Base-by-base conservation (phyloP, 257 asterid species). In the Solanum phureja region DNA sequence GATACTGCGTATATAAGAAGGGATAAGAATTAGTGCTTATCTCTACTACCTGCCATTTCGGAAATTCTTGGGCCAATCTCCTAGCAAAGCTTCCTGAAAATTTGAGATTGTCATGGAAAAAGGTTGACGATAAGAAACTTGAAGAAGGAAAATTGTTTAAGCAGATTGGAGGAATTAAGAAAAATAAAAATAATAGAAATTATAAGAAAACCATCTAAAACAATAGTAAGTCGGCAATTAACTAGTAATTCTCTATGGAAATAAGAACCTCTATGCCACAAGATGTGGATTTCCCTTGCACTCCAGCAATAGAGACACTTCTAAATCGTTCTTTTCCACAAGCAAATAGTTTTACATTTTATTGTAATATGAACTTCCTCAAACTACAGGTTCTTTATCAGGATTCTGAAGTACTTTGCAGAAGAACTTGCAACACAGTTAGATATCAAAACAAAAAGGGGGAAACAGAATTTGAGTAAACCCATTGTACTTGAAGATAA, bases 21-120 rank as follows among this genome's bases (percentile, higher is more conserved):
- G 42, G 69, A 29, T 5, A 29, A 46, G 69, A 82, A 31, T 3
- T 49, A 49, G 33, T 31, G 31, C 12, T 49, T 29, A 82, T 82
- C 44, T 29, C 11, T 18, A 29, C 3, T 82, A 95, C 99, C 98
- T 97, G 99, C 99, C 99, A 97, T 86, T 94, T 95, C 44, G 99
- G 99, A 89, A 95, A 97, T 91, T 95, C 99, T 89, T 94, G 92
- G 64, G 98, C 98, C 92, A 95, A 93, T 90, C 99, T 93, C 93
- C 94, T 90, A 44, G 98, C 96, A 92, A 95, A 97, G 73, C 98
- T 95, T 79, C 99, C 99, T 97, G 99, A 46, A 82, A 82, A 16
- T 49, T 82, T 82, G 44, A 82, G 31, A 19, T 49, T 49, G 69
- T 49, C 69, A 82, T 49, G 19, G 42, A 82, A 82, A 82, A 31